A percentile compares a stretch with the other conserved stretches of the same genome.
Conservation (phyloP, 1,139 yeast genomes). For the Maudiozyma humilis region DNA sequence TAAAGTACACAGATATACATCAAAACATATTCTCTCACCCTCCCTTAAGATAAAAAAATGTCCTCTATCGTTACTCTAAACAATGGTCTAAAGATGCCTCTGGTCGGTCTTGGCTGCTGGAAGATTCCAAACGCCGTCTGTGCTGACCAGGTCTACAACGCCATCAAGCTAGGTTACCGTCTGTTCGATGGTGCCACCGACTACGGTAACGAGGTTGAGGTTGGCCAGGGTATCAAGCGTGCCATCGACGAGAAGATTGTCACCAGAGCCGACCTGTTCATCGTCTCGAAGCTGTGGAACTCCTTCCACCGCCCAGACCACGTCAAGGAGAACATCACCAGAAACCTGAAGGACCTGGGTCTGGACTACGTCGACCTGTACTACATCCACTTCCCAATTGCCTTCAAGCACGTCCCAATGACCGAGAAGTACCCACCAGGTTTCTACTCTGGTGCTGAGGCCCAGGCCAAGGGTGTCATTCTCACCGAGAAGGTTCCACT, state of each 20-base stretch:
- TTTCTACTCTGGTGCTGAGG: constrained; percentile 55
- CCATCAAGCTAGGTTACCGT: constrained; percentile 65
- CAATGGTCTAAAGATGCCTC: constrained; percentile 55
- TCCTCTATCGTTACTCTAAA: constrained; percentile 39
- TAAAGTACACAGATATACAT: not conserved
- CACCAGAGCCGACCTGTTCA: constrained; percentile 60
- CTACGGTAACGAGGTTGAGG: constrained; percentile 69
- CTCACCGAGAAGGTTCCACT: constrained; percentile 63
- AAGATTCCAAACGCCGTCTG: constrained; percentile 50
- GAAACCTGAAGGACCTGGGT: constrained; percentile 54
- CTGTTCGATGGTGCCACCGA: constrained; percentile 71
- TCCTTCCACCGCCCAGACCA: constrained; percentile 50
- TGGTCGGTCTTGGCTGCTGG: constrained; percentile 64
- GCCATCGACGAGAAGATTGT: constrained; percentile 65
- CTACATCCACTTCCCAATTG: constrained; percentile 76
- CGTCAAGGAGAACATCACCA: constrained; percentile 50
- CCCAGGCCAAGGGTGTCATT: constrained; percentile 37
- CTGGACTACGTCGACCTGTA: constrained; percentile 66
- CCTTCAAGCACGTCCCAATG: constrained; percentile 62
- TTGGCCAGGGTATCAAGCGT: constrained; percentile 57
- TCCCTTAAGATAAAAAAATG: constrained; percentile 8
- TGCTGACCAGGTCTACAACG: constrained; percentile 55
- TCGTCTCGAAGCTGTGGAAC: constrained; percentile 81
- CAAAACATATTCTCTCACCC: not conserved
- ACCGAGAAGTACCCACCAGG: constrained; percentile 70